phyloP scores from a whole-genome alignment of 805 yeast species.

The Wickerhamiella nectarea region DNA sequence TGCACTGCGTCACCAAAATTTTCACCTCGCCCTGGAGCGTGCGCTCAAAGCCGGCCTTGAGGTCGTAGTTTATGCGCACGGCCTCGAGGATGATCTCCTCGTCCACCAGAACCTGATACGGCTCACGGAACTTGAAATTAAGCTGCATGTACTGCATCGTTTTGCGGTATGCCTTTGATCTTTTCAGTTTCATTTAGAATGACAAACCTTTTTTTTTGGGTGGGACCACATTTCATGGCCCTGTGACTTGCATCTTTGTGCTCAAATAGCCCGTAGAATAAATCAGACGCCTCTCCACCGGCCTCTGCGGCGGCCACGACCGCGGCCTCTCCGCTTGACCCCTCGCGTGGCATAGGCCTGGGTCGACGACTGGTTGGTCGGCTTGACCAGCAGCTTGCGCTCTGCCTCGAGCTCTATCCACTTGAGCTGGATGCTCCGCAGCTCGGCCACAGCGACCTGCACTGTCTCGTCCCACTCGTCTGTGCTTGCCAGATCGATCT shows the following conservation, averaged over 20 bases:
- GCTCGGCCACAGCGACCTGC: background rate
- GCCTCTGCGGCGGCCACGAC: constrained; percentile 9
- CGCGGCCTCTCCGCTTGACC: constrained; percentile 5
- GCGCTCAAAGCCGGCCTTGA: constrained; percentile 65
- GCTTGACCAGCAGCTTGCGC: constrained; percentile 1
- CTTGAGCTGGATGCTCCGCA: constrained; percentile 6
- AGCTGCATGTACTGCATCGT: constrained; percentile 76
- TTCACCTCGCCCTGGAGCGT: constrained; percentile 78
- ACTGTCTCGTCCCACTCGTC: constrained; percentile 5
- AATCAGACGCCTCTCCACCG: constrained; percentile 7
- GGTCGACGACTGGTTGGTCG: background rate
- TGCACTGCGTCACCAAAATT: constrained; percentile 89
- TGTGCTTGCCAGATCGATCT: background rate
- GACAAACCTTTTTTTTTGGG: background rate
- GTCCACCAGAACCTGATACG: constrained; percentile 82
- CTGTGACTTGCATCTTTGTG: no score
- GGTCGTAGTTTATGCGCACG: constrained; percentile 53
- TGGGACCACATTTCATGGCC: no score
- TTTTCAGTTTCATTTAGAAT: constrained; percentile 71
- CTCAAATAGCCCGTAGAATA: no score
- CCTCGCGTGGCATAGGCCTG: background rate
- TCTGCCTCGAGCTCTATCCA: constrained; percentile 10
- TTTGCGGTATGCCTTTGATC: constrained; percentile 88
- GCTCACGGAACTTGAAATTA: constrained; percentile 84
- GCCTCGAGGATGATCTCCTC: constrained; percentile 59